phyloP scores from a whole-genome alignment of 2,329 filamentous ascomycete species.

The Colletotrichum sansevieriae region DNA sequence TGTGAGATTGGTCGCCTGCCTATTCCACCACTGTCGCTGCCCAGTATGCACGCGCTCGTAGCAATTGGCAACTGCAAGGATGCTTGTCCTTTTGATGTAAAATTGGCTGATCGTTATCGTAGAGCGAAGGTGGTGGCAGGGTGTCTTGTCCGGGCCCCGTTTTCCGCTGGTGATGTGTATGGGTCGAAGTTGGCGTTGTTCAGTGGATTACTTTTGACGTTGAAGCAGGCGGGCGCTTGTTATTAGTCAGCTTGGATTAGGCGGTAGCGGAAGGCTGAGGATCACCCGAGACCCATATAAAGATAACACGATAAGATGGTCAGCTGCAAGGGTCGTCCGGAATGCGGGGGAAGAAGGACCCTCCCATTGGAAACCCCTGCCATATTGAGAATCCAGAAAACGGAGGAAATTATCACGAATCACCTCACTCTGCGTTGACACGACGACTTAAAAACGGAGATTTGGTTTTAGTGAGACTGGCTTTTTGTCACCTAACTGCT shows the following conservation, averaged over 20 bases:
- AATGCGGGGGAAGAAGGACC: constrained; percentile 31
- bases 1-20: constrained; percentile 21
- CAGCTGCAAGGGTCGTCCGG: constrained; percentile 8
- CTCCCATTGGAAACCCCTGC: constrained; percentile 1
- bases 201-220: constrained; percentile 47
- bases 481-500: constrained; percentile 17
- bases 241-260: constrained; percentile 42
- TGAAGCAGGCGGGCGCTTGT: constrained; percentile 38
- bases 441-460: too few relatives aligned
- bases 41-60: constrained; percentile 27
- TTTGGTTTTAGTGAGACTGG: constrained; percentile 2
- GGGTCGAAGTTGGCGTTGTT: constrained; percentile 53
- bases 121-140: constrained; percentile 12
- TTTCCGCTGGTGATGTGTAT: constrained; percentile 52
- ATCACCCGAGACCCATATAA: constrained; percentile 24
- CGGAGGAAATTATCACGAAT: not conserved
- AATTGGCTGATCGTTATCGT: constrained; percentile 1
- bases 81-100: not conserved
- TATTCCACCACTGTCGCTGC: constrained; percentile 34
- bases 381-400: not conserved
- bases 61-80: not conserved
- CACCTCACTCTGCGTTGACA: not conserved
- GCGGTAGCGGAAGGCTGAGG: constrained; percentile 34
- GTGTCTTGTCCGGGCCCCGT: constrained; percentile 41
- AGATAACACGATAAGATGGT: constrained; percentile 23